A percentile compares a stretch with the other conserved stretches of the same genome.
Conservation (phyloP, 306 rosid genomes). For the Trifolium fragiferum region DNA sequence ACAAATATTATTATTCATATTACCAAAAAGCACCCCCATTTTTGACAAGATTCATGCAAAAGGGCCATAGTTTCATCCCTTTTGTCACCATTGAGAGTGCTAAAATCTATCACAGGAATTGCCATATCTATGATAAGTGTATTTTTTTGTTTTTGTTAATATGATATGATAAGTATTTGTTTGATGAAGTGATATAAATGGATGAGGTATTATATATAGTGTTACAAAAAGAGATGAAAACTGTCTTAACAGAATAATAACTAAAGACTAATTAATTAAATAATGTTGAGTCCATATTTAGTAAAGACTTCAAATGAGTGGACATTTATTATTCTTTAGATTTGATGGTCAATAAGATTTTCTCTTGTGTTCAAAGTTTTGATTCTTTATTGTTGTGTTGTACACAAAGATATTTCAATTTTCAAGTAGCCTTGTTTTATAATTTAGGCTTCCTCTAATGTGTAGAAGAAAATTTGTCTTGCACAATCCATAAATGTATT, state of each 20-base stretch:
- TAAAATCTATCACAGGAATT: slow-evolving; percentile 77
- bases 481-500: too few relatives aligned
- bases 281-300: slow-evolving; percentile 14
- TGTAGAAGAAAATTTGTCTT: too few relatives aligned
- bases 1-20: slow-evolving; percentile 7
- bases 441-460: too few relatives aligned
- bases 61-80: slow-evolving; percentile 64
- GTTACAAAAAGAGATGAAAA: slow-evolving; percentile 13
- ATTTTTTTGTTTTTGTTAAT: neutral
- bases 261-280: slow-evolving; percentile 27
- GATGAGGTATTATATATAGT: slow-evolving; percentile 60
- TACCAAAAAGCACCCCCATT: slow-evolving; percentile 82
- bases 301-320: slow-evolving; percentile 30
- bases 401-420: slow-evolving; percentile 13
- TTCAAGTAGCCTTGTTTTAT: slow-evolving; percentile 16
- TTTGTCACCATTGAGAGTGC: slow-evolving; percentile 62
- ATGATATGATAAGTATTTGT: slow-evolving; percentile 22
- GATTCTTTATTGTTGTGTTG: slow-evolving; percentile 26
- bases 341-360: slow-evolving; percentile 36
- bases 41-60: slow-evolving; percentile 75
- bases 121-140: slow-evolving; percentile 45
- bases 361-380: slow-evolving; percentile 48
- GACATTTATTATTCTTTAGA: slow-evolving; percentile 7
- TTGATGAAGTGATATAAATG: slow-evolving; percentile 42
- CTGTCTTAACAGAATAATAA: slow-evolving; percentile 35